Percentiles rank a stretch among this genome's conserved stretches.
phyloP scores from a whole-genome alignment of 2,329 filamentous ascomycete genomes.

The Waltergamsia citrina region DNA sequence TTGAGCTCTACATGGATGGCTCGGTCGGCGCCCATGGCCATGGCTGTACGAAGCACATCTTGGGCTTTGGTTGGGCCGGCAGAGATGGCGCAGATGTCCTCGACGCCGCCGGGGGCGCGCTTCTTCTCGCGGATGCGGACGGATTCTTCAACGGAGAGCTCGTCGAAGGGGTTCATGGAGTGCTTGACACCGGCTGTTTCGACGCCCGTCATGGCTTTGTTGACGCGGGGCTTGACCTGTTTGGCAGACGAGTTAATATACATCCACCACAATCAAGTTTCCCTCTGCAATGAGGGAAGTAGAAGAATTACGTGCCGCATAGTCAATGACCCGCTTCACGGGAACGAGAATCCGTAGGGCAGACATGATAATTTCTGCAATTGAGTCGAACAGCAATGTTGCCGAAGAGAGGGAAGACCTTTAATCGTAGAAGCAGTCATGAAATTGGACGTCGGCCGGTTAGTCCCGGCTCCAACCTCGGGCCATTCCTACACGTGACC shows the following conservation, averaged over 20 bases:
- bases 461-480: slow-evolving; percentile 34
- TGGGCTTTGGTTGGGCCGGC: slow-evolving; percentile 81
- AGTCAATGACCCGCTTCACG: slow-evolving; percentile 80
- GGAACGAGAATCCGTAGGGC: slow-evolving; percentile 68
- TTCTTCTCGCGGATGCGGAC: slow-evolving; percentile 89
- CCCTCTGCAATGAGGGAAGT: not conserved
- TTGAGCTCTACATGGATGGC: slow-evolving; percentile 77
- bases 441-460: slow-evolving; percentile 22
- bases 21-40: slow-evolving; percentile 98
- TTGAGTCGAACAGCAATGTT: slow-evolving; percentile 4
- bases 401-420: not conserved
- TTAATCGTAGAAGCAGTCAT: slow-evolving; percentile 10
- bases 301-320: slow-evolving; percentile 49
- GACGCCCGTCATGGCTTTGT: slow-evolving; percentile 72
- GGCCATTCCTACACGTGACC: slow-evolving; percentile 24
- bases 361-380: slow-evolving; percentile 34
- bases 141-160: slow-evolving; percentile 93
- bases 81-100: slow-evolving; percentile 84
- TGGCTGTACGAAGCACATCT: slow-evolving; percentile 87
- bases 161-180: slow-evolving; percentile 98
- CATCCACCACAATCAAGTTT: not conserved
- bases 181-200: slow-evolving; percentile 92
- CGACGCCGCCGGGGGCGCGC: slow-evolving; percentile 60
- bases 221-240: slow-evolving; percentile 62
- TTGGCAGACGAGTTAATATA: too few relatives aligned